Conservation (phyloP, 2,329 filamentous ascomycete species). For the Fusarium sp. region DNA sequence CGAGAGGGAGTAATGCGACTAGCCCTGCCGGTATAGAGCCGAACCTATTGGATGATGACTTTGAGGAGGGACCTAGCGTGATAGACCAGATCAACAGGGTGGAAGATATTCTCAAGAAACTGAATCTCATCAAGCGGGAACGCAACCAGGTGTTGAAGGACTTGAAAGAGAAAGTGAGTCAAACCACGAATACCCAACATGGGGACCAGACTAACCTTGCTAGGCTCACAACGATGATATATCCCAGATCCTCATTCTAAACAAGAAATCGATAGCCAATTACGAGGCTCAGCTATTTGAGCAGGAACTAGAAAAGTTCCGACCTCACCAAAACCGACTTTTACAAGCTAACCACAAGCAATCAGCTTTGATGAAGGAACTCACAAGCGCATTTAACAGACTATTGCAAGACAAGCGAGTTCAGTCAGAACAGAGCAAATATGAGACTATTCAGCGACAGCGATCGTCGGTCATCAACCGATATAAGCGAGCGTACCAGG, state of each 20-base stretch:
- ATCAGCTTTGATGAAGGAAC: conserved; percentile 91
- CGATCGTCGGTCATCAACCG: conserved; percentile 82
- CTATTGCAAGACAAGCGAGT: conserved; percentile 95
- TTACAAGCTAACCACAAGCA: conserved; percentile 97
- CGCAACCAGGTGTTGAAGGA: conserved; percentile 93
- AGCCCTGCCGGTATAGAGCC: conserved; percentile 75
- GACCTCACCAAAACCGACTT: conserved; percentile 90
- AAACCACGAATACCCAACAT: background rate
- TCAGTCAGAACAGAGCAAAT: conserved; percentile 92
- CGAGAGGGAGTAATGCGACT: conserved; percentile 69
- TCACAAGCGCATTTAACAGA: conserved; percentile 87
- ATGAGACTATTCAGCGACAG: conserved; percentile 88
- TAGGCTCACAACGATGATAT: conserved; percentile 97
- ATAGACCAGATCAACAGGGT: conserved; percentile 89
- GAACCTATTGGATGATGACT: conserved; percentile 91
- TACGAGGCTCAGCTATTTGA: conserved; percentile 95
- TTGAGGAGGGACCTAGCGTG: conserved; percentile 84
- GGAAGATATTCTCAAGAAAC: conserved; percentile 89
- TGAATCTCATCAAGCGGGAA: conserved; percentile 93
- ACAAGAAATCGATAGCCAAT: conserved; percentile 95
- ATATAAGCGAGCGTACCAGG: conserved; percentile 92
- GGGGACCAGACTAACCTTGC: conserved; percentile 38
- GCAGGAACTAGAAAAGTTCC: conserved; percentile 96
- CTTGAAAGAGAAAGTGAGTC: conserved; percentile 90
- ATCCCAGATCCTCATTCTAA: conserved; percentile 94